Percentiles rank a stretch among this genome's conserved stretches.
Conservation (phyloP, 1,284 basidiomycete genomes). For the Vanrija humicola region DNA sequence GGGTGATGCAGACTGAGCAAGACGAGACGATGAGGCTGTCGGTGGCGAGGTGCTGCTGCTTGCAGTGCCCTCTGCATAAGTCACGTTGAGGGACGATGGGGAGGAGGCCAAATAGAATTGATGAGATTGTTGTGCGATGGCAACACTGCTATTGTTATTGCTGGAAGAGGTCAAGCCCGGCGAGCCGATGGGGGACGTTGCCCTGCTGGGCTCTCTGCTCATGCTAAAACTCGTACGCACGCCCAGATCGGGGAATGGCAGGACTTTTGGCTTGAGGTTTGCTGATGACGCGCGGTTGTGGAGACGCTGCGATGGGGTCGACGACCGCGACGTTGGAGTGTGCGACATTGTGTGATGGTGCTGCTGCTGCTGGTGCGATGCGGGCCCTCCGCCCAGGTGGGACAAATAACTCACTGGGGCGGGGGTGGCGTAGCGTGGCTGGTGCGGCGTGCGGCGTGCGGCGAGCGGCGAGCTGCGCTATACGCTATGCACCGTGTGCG, state of each 20-base stretch:
- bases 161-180: not conserved
- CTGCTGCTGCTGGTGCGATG: too few relatives aligned
- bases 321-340: slow-evolving; percentile 8
- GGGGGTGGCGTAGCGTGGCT: too few relatives aligned
- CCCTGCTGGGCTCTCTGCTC: slow-evolving; percentile 10
- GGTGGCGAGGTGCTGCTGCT: too few relatives aligned
- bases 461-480: too few relatives aligned
- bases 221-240: slow-evolving; percentile 2
- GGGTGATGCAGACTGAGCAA: not conserved
- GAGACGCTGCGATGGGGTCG: slow-evolving; percentile 13
- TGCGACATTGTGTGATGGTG: slow-evolving; percentile 6
- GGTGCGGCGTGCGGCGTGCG: too few relatives aligned
- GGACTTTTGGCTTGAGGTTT: slow-evolving; percentile 15
- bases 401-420: too few relatives aligned
- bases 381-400: not conserved
- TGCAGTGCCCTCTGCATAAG: too few relatives aligned
- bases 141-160: too few relatives aligned
- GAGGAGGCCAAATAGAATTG: too few relatives aligned
- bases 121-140: too few relatives aligned
- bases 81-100: too few relatives aligned
- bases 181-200: slow-evolving; percentile 5
- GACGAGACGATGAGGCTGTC: not conserved
- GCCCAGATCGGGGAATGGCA: slow-evolving; percentile 20
- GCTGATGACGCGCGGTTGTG: not conserved
- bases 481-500: too few relatives aligned